Base-by-base conservation (phyloP, 768 basidiomycete species). In the Hypholoma sublateritium region DNA sequence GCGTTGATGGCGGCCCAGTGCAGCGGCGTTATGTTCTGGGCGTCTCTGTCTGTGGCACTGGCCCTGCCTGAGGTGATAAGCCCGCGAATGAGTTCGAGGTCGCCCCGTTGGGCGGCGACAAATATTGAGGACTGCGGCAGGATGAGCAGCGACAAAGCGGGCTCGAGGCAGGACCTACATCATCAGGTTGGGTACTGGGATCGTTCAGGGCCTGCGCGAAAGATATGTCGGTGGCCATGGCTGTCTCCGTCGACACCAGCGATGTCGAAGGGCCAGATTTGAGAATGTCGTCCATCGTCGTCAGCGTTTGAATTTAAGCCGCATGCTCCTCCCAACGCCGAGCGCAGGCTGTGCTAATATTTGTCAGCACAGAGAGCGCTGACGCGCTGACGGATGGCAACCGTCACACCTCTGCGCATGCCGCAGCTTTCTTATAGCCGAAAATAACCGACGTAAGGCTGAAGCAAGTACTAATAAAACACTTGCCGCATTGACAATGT, bases 1-100 rank as follows among this genome's bases (percentile, higher is more conserved):
- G 94, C 95, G 65, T 98, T 98, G 68, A 98, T 98, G 1, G 95
- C 89, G 7, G 97, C 95, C 97, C 97, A 99, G 68, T 99, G 97
- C 1, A 99, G 82, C 1, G 97, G 89, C 0, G 95, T 96, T 59
- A 98, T 92, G 64, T 95, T 94, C 70, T 96, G 90, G 25, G 82
- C 80, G 72, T 98, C 96, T 47, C 89, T 78, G 71, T 93, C 92
- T 13, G 86, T 86, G 17, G 87, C 89, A 5, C 73, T 78, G 17
- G 88, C 88, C 57, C 79, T 76, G 4, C 89, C 89, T 1, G 86
- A 88, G 62, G 87, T 83, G 39, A 95, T 77, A 55, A 95, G 81
- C 49, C 82, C 70, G 5, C 80, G 81, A 25, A 96, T 72, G 41
- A 81, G 72, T 8, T 71, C 68, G 6, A 93, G 77, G 64, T 96